phyloP scores from a whole-genome alignment of 2,329 filamentous ascomycete genomes.

The Ilyonectria sp. region DNA sequence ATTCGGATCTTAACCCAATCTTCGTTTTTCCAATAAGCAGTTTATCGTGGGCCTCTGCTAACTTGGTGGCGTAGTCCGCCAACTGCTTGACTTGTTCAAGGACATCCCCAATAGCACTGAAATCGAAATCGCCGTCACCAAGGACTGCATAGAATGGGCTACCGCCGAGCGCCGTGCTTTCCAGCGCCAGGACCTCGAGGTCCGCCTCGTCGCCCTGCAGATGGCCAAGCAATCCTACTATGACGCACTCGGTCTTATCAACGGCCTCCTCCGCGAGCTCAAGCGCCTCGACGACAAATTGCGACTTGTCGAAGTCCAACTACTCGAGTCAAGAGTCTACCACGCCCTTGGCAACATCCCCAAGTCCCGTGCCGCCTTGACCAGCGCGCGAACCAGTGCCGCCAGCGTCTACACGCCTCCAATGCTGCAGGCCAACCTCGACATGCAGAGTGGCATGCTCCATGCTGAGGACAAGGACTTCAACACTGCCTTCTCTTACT shows the following conservation, averaged over 20 bases:
- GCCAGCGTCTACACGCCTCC: constrained; percentile 98
- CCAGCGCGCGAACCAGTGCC: constrained; percentile 93
- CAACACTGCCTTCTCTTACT: constrained; percentile 98
- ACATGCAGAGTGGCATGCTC: constrained; percentile 99
- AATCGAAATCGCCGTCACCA: constrained; percentile 93
- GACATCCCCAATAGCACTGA: constrained; percentile 95
- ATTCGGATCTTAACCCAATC: constrained; percentile 59
- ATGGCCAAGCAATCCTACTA: constrained; percentile 99
- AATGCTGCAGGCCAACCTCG: constrained; percentile 92
- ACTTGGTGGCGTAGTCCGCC: constrained; percentile 77
- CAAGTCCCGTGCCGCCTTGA: constrained; percentile 95
- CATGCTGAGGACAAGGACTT: constrained; percentile 99
- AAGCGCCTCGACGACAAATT: constrained; percentile 99
- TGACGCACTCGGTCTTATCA: constrained; percentile 96
- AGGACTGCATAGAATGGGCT: constrained; percentile 99
- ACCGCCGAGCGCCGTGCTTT: constrained; percentile 95
- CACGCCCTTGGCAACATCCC: constrained; percentile 97
- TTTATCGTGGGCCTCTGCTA: constrained; percentile 24
- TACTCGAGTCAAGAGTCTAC: constrained; percentile 96
- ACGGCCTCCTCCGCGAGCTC: constrained; percentile 93
- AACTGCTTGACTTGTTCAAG: constrained; percentile 95
- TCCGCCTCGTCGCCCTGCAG: constrained; percentile 91
- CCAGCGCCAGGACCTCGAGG: constrained; percentile 97
- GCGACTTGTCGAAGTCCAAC: constrained; percentile 96
- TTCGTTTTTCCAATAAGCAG: constrained; percentile 9